Evolutionary conservation across 1,284 basidiomycete genomes (phyloP), one percentile per base, ranked within the genome.

Genomic region (Puccinia horiana): DNA sequence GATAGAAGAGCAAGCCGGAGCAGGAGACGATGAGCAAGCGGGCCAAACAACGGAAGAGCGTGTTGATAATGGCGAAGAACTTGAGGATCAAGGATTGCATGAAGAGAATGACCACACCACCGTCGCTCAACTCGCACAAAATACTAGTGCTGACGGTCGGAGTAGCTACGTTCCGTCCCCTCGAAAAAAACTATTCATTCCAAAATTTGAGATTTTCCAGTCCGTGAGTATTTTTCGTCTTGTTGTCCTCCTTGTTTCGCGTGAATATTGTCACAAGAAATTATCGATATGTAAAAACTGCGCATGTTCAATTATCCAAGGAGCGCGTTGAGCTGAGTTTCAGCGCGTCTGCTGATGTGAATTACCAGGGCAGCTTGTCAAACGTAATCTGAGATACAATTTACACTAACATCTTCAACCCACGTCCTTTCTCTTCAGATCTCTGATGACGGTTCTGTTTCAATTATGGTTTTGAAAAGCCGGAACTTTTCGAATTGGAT

Each of bases 401-500:
- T n/a, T n/a, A n/a, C n/a, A n/a, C n/a, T n/a, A n/a, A n/a, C n/a
- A n/a, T n/a, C n/a, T n/a, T n/a, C n/a, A n/a, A n/a, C n/a, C n/a
- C 2, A 26, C 40, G 6, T 14, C 58, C 58, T 58, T 73, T 37
- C 49, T 61, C 42, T 23, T 29, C 44, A 81, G 78, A 63, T 61
- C 44, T 56, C 78, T 20, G 29, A 63, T 47, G 78, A 81, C 73
- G 78, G 78, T n/a, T 81, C 69, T 0, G 58, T 81, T 42, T 61
- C 78, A 29, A 72, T 81, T 11, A 81, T 81, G 78, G 35, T 63
- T 58, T 29, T 81, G 9, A 58, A 61, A 72, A 42, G 47, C 40
- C 67, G 78, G 9, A 40, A 81, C 42, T 72, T 81, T 32, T 73
- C 78, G 1, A 72, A 73, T 63, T 81, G 78, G 78, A 81, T 81